Evolutionary conservation across 2,329 filamentous ascomycete species (phyloP).

Genomic region (Cladosporium sp.): DNA sequence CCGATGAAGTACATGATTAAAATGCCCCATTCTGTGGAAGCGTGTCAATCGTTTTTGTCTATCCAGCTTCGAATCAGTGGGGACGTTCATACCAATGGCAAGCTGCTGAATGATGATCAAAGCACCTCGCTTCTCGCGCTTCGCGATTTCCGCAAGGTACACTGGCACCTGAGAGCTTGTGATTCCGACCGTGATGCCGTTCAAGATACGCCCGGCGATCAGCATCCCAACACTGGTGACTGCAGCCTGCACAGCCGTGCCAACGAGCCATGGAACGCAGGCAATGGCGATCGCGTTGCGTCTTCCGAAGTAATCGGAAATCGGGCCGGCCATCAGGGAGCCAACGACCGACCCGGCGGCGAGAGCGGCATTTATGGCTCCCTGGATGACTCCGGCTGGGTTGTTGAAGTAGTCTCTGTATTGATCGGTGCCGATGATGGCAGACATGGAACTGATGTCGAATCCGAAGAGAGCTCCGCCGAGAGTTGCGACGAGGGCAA

Average conservation of each 20-base stretch:
- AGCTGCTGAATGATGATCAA: slow-evolving; percentile 44
- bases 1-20: slow-evolving; percentile 48
- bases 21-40: slow-evolving; percentile 41
- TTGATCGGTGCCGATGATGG: slow-evolving; percentile 48
- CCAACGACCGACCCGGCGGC: slow-evolving; percentile 48
- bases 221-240: slow-evolving; percentile 38
- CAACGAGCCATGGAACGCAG: slow-evolving; percentile 47
- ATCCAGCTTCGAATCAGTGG: too few species aligned
- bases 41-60: slow-evolving; percentile 38
- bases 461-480: slow-evolving; percentile 53
- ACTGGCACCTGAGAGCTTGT: slow-evolving; percentile 43
- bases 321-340: slow-evolving; percentile 40
- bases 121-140: slow-evolving; percentile 39
- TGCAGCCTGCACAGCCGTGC: slow-evolving; percentile 40
- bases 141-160: slow-evolving; percentile 43
- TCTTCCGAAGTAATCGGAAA: slow-evolving; percentile 48
- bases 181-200: slow-evolving; percentile 41
- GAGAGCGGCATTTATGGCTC: slow-evolving; percentile 47
- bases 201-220: slow-evolving; percentile 40
- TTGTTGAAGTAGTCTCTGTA: slow-evolving; percentile 50
- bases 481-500: slow-evolving; percentile 50
- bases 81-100: slow-evolving; percentile 39
- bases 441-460: slow-evolving; percentile 54
- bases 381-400: slow-evolving; percentile 45
- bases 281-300: slow-evolving; percentile 45